These are phyloP conservation scores for Coffea eugenioides DNA, from an alignment of 257 asterid genomes.

Conservation along the genomic window DNA sequence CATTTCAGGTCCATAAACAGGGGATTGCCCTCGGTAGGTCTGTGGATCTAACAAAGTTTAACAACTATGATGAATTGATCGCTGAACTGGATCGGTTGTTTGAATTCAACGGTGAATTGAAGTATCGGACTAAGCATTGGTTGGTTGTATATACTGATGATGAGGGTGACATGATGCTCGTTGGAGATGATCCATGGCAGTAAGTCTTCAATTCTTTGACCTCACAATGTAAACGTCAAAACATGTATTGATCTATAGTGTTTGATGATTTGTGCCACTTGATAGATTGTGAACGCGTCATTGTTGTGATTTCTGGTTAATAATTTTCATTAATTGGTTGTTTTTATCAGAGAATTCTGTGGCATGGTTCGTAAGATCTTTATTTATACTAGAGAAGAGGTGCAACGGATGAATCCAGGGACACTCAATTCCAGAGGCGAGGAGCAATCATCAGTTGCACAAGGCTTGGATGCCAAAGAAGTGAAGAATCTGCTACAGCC, in stretches of 20 bases:
- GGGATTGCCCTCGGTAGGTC: constrained; percentile 97
- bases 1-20: constrained; percentile 86
- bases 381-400: constrained; percentile 84
- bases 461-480: constrained; percentile 61
- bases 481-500: constrained; percentile 53
- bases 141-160: constrained; percentile 88
- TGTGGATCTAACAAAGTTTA: constrained; percentile 83
- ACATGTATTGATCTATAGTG: not conserved
- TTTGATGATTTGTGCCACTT: not conserved
- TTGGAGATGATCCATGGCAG: constrained; percentile 99
- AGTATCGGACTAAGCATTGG: constrained; percentile 70
- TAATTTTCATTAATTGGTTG: not conserved
- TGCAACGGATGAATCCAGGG: constrained; percentile 78
- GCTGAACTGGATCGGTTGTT: constrained; percentile 77
- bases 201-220: constrained; percentile 35
- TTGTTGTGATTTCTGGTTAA: constrained; percentile 1
- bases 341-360: constrained; percentile 71
- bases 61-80: constrained; percentile 64
- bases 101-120: constrained; percentile 84
- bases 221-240: not conserved
- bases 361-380: constrained; percentile 84
- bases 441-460: constrained; percentile 62
- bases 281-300: not conserved
- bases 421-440: constrained; percentile 65
- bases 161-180: constrained; percentile 99